Evolutionary conservation across 306 rosid species (phyloP).

Genomic region (Cucumis sativus): Cucumber_9930_V3 NC_026655.2:24790001-24790500

Average conservation of each 20-base stretch:
- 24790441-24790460: constrained; percentile 7
- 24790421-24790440: constrained; percentile 16
- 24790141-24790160: constrained; percentile 33
- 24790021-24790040: constrained; percentile 63
- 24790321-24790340: neutral
- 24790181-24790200: constrained; percentile 24
- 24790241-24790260: constrained; percentile 1
- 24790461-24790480: neutral
- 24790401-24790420: constrained; percentile 11
- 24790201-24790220: constrained; percentile 31
- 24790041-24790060: constrained; percentile 52
- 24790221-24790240: constrained; percentile 33
- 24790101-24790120: neutral
- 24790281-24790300: neutral
- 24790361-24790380: constrained; percentile 13
- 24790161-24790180: constrained; percentile 26
- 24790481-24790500: neutral
- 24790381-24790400: constrained; percentile 18
- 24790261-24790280: neutral
- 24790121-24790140: neutral
- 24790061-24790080: constrained; percentile 9
- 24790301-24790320: neutral
- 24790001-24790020: constrained; percentile 52
- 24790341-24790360: neutral
- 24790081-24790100: neutral